phyloP scores from a whole-genome alignment of 371 early-diverging fungal species.

The Zancudomyces culisetae region DNA sequence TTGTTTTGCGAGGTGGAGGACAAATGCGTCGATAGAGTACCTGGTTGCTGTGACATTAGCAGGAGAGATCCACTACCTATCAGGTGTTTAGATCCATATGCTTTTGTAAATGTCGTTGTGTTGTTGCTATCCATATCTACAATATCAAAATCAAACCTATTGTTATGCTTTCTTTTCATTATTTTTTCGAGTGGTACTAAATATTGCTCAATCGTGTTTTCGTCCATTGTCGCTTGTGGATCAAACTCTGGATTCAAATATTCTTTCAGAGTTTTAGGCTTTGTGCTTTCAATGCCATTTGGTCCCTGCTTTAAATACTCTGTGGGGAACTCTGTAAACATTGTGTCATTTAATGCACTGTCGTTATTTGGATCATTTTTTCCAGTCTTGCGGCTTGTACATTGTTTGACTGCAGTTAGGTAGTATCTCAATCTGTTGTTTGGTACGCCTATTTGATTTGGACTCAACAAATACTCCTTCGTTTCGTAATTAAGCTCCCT shows the following conservation, averaged over 20 bases:
- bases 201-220: too few species aligned
- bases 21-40: too few species aligned
- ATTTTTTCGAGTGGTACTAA: too few species aligned
- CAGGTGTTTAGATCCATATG: constrained; percentile 47
- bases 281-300: background rate
- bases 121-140: constrained; percentile 26
- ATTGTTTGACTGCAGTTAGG: constrained; percentile 28
- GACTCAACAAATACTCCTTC: constrained; percentile 39
- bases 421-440: constrained; percentile 50
- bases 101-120: constrained; percentile 59
- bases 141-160: constrained; percentile 18
- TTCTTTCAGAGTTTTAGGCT: background rate
- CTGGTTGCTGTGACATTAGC: too few species aligned
- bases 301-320: background rate
- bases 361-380: background rate
- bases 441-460: constrained; percentile 45
- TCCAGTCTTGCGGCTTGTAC: background rate
- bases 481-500: constrained; percentile 38
- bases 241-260: too few species aligned
- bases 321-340: background rate
- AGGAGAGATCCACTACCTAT: constrained; percentile 44
- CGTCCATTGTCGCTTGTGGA: too few species aligned
- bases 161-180: too few species aligned
- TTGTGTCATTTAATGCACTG: background rate
- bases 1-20: too few species aligned